Evolutionary conservation across 1,139 yeast species (phyloP).

Genomic region (Yamadazyma dendronema): DNA sequence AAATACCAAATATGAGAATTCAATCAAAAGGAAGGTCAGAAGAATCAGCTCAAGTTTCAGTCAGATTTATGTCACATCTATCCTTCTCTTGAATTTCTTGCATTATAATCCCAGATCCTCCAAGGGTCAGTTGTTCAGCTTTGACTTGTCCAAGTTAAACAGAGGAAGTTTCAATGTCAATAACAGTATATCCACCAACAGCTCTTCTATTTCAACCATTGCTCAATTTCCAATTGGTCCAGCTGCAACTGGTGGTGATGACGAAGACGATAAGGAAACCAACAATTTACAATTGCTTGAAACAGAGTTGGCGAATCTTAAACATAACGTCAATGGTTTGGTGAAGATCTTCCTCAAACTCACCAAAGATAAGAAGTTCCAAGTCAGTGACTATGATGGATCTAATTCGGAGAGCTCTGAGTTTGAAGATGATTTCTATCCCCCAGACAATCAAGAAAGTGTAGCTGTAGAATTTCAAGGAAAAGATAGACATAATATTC

Average conservation of each 20-base stretch:
- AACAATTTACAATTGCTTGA: constrained; percentile 38
- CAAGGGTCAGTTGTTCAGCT: constrained; percentile 31
- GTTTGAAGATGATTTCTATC: constrained; percentile 13
- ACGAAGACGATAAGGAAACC: constrained; percentile 10
- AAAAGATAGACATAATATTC: constrained; percentile 33
- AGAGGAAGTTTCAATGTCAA: constrained; percentile 23
- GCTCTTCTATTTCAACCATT: constrained; percentile 27
- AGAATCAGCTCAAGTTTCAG: constrained; percentile 53
- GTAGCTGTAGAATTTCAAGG: constrained; percentile 16
- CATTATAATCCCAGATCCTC: constrained; percentile 25
- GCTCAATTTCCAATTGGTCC: constrained; percentile 19
- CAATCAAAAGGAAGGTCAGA: constrained; percentile 48
- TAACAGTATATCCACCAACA: constrained; percentile 17
- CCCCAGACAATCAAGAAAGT: constrained; percentile 23
- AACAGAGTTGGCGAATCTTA: constrained; percentile 33
- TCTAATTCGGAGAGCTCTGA: constrained; percentile 34
- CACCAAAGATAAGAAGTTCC: constrained; percentile 33
- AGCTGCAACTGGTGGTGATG: constrained; percentile 7
- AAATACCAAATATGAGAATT: constrained; percentile 41
- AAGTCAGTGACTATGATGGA: constrained; percentile 37
- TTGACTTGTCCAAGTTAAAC: constrained; percentile 32
- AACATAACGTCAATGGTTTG: constrained; percentile 29
- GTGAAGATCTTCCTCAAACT: constrained; percentile 29
- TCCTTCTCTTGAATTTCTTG: constrained; percentile 48
- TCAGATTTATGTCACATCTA: constrained; percentile 59